Percentiles rank a stretch among this genome's conserved stretches.
Evolutionary conservation across 2,329 filamentous ascomycete species (phyloP).

Genomic region (Dactylellina sp.): DNA sequence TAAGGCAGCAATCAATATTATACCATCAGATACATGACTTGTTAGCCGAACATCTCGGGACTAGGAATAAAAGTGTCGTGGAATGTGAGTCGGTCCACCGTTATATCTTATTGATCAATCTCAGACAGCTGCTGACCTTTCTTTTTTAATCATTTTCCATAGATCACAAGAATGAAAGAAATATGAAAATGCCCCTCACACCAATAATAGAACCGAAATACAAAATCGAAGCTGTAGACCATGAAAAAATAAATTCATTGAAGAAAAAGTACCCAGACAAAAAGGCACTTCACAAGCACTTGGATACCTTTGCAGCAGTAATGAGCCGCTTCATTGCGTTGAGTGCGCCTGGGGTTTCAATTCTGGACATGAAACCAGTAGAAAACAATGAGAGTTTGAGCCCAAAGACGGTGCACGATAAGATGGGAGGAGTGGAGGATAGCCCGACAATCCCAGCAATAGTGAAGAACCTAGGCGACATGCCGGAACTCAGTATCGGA

Average conservation of each 20-base stretch:
- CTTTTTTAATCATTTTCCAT: not conserved
- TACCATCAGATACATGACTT: slow-evolving; percentile 50
- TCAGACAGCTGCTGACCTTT: too few species aligned
- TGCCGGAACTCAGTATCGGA: not conserved
- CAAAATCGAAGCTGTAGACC: slow-evolving; percentile 42
- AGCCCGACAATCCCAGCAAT: slow-evolving; percentile 6
- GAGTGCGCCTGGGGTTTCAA: slow-evolving; percentile 19
- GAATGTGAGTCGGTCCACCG: slow-evolving; percentile 22
- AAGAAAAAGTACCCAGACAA: slow-evolving; percentile 44
- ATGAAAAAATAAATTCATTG: slow-evolving; percentile 31
- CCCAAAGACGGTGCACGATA: slow-evolving; percentile 72
- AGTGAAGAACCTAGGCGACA: not conserved
- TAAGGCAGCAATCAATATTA: slow-evolving; percentile 37
- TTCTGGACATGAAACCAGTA: slow-evolving; percentile 24
- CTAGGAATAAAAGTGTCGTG: slow-evolving; percentile 15
- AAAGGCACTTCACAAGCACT: slow-evolving; percentile 37
- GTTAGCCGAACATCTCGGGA: slow-evolving; percentile 28
- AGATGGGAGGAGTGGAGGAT: slow-evolving; percentile 69
- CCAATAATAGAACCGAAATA: slow-evolving; percentile 31
- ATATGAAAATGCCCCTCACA: slow-evolving; percentile 3
- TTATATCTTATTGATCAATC: too few species aligned
- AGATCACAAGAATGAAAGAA: slow-evolving; percentile 3
- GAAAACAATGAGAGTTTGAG: not conserved
- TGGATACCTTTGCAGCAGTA: slow-evolving; percentile 30
- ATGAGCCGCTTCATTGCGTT: slow-evolving; percentile 44